Evolutionary conservation across 306 rosid species (phyloP).

Genomic region (Quercus agrifolia): DNA sequence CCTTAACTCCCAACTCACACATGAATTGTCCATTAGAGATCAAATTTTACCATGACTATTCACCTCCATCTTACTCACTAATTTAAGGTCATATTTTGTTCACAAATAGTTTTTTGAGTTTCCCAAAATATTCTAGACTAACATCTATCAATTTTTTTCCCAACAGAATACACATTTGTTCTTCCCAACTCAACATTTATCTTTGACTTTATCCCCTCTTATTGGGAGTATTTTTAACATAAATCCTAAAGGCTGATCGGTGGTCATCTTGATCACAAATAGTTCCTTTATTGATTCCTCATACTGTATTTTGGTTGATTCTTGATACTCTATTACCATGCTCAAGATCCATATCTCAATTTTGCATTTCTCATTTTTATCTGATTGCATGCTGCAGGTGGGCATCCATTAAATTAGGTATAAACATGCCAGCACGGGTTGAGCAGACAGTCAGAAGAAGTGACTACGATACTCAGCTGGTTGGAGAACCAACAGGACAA

Average conservation of each 20-base stretch:
- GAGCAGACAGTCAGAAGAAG: constrained; percentile 60
- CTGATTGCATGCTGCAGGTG: constrained; percentile 38
- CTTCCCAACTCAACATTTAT: not conserved
- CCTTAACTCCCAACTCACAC: not conserved
- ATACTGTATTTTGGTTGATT: too few relatives aligned
- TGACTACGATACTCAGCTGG: constrained; percentile 51
- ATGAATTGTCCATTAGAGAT: not conserved
- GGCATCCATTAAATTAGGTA: constrained; percentile 60
- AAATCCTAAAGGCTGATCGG: not conserved
- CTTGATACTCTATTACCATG: not conserved
- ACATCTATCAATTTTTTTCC: not conserved
- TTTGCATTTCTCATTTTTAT: not conserved
- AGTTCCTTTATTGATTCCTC: not conserved
- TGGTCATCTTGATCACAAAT: not conserved
- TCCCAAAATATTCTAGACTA: not conserved
- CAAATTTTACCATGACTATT: not conserved
- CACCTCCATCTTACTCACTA: not conserved
- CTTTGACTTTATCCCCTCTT: not conserved
- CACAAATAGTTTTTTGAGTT: not conserved
- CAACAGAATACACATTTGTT: not conserved
- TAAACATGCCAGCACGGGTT: constrained; percentile 76
- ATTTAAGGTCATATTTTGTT: not conserved
- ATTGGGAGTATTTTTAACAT: not conserved
- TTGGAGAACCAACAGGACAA: constrained; percentile 87
- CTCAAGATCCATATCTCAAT: not conserved